Evolutionary conservation across 2,329 filamentous ascomycete species (phyloP), one percentile per base, ranked within the genome.

Genomic region (Sporothrix sp.): DNA sequence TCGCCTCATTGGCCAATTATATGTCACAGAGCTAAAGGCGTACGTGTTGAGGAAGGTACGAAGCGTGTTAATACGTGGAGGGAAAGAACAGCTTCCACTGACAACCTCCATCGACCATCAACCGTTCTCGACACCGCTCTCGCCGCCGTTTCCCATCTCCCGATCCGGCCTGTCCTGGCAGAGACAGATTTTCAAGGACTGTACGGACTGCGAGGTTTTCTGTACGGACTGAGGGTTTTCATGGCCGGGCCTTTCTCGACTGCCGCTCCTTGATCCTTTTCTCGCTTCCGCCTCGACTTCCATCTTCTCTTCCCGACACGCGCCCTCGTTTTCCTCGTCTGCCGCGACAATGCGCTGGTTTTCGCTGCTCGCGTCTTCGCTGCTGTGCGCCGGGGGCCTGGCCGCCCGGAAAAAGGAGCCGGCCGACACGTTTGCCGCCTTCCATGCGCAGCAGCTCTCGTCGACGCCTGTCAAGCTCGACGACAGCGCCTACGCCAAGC

Each of bases 381-480:
- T 87, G 58, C 66, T 88, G 51, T 66, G 81, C 35, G 71, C 80
- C 50, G 73, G 76, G 52, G 55, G 58, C 33, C 65, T 83, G 36
- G 80, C 78, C 43, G 85, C 84, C 63, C n/a, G n/a, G n/a, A 81
- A 85, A 65, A 70, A 81, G 44, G 62, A 74, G 11, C 58, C 66
- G 48, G 60, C 66, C 36, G 69, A 87, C 65, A 81, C 78, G 61
- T 95, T 91, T 71, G 65, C 77, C 56, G 75, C 79, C 53, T 91
- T 82, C 70, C 81, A 84, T 63, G 64, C 78, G 57, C 82, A 89
- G 65, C 73, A 84, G 52, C 74, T 82, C 52, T 72, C 74, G 38
- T 76, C 78, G 4, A 68, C 77, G 23, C 84, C 89, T 5, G 61
- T 95, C 63, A 87, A 87, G 71, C 80, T 98, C 58, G 76, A 83